A percentile compares a stretch with the other conserved stretches of the same genome.
These are phyloP conservation scores for Pythium myriotylum DNA, from an alignment of 352 stramenopile genomes.

Conservation along the genomic window DNA sequence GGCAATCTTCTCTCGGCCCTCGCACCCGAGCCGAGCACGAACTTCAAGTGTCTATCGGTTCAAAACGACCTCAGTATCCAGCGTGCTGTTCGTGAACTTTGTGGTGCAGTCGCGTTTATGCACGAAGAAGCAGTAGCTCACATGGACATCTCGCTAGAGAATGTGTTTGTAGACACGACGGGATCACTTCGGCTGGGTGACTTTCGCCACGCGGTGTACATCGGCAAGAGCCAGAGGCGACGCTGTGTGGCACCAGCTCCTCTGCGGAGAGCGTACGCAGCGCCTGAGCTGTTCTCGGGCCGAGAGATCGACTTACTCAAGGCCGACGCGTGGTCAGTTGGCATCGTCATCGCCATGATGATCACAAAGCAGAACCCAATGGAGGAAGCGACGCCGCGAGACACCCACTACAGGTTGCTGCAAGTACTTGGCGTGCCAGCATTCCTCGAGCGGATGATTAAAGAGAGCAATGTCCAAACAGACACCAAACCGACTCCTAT, in stretches of 20 bases:
- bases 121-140: constrained; percentile 27
- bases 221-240: constrained; percentile 2
- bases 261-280: constrained; percentile 14
- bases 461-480: background rate
- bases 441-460: constrained; percentile 21
- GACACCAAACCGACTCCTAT: background rate
- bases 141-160: constrained; percentile 29
- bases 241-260: constrained; percentile 3
- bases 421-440: constrained; percentile 23
- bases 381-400: constrained; percentile 14
- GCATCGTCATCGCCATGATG: constrained; percentile 32
- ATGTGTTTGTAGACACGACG: constrained; percentile 23
- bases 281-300: constrained; percentile 25
- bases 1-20: constrained; percentile 17
- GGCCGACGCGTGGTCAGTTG: constrained; percentile 36
- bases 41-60: background rate
- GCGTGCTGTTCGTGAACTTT: constrained; percentile 15
- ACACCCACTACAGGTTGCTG: constrained; percentile 21
- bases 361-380: constrained; percentile 19
- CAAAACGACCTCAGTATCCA: constrained; percentile 5
- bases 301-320: constrained; percentile 30
- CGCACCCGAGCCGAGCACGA: background rate
- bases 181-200: constrained; percentile 21
- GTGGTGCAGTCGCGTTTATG: constrained; percentile 24
- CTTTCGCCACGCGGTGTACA: constrained; percentile 21